Evolutionary conservation across 73 alveolate genomes (phyloP).

Genomic region (Durusdinium trenchii): DNA sequence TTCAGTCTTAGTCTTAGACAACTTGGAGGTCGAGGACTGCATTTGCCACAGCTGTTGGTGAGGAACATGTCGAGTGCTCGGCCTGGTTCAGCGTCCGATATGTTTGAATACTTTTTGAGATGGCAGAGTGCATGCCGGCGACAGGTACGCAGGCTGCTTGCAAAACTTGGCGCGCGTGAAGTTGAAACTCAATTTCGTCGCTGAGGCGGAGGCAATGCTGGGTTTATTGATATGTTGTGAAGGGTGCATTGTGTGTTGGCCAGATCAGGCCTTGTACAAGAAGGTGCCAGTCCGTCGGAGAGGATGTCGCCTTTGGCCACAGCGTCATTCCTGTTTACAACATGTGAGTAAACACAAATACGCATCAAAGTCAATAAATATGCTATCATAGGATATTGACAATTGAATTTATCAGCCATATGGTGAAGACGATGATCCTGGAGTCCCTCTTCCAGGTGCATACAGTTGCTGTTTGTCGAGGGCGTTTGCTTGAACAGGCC

Average conservation of each 20-base stretch:
- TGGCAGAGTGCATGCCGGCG: too few relatives aligned
- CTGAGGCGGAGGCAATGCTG: slow-evolving; percentile 13
- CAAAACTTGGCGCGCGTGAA: slow-evolving; percentile 39
- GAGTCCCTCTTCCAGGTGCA: background rate
- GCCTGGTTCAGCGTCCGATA: too few relatives aligned
- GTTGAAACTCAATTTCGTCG: background rate
- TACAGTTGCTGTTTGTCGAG: too few relatives aligned
- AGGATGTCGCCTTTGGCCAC: too few relatives aligned
- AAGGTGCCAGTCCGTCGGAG: background rate
- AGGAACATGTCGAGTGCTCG: too few relatives aligned
- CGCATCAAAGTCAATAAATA: too few relatives aligned
- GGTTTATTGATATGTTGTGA: background rate
- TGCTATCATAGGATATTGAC: background rate
- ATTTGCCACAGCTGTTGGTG: too few relatives aligned
- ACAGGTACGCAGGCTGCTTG: slow-evolving; percentile 56
- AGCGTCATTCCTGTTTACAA: background rate
- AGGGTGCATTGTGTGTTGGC: background rate
- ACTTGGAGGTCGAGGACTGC: too few relatives aligned
- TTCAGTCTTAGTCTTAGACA: too few relatives aligned
- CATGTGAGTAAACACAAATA: too few relatives aligned
- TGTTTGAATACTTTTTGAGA: too few relatives aligned
- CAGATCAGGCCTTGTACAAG: background rate
- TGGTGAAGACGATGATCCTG: background rate
- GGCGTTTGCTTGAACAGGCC: background rate
- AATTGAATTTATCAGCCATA: background rate